Conservation (phyloP, 1,139 yeast species). For the Sugiyamaella xylanicola region DNA sequence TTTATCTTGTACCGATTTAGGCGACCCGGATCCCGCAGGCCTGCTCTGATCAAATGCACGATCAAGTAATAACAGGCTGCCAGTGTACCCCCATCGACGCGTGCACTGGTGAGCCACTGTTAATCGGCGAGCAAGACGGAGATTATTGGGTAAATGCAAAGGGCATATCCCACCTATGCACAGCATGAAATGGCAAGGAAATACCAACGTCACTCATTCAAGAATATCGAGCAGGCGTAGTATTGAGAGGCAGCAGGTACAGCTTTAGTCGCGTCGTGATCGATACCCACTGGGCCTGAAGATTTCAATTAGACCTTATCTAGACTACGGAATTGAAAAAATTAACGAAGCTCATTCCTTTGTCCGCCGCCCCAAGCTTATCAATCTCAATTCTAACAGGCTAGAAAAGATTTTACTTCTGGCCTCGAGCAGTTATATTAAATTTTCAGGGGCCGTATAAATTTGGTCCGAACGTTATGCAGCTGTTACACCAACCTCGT, state of each 20-base stretch:
- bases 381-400: background rate
- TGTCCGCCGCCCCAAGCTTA: background rate
- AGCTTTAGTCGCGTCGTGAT: no score
- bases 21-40: background rate
- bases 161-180: background rate
- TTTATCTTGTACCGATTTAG: slow-evolving; percentile 8
- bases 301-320: background rate
- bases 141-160: background rate
- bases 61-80: background rate
- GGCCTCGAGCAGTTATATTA: background rate
- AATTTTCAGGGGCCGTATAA: slow-evolving; percentile 10
- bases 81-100: slow-evolving; percentile 2
- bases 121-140: no score
- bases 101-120: no score
- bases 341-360: background rate
- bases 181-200: no score
- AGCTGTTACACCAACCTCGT: background rate
- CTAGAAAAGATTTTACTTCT: background rate
- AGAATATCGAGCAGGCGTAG: no score
- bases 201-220: no score
- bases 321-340: background rate
- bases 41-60: background rate
- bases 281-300: no score
- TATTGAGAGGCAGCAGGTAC: no score
- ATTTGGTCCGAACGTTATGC: slow-evolving; percentile 14